phyloP scores from a whole-genome alignment of 2,329 filamentous ascomycete species.

The Albifimbria verrucaria region DNA sequence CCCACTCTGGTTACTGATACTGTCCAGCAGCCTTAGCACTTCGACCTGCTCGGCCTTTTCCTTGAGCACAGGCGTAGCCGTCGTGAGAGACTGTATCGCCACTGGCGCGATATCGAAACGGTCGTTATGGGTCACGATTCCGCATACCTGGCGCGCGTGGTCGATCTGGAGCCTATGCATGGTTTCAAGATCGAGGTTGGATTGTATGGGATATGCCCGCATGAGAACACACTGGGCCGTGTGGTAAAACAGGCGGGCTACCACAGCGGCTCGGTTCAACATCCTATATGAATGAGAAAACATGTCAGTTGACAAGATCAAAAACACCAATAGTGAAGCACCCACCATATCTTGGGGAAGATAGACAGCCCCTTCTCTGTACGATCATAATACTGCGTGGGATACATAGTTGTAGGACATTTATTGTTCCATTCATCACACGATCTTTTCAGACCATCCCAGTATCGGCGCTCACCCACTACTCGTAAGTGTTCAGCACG shows the following conservation, averaged over 20 bases:
- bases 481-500: slow-evolving; percentile 62
- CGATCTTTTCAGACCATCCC: slow-evolving; percentile 75
- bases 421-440: slow-evolving; percentile 79
- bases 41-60: slow-evolving; percentile 74
- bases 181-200: slow-evolving; percentile 56
- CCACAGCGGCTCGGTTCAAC: slow-evolving; percentile 75
- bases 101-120: slow-evolving; percentile 77
- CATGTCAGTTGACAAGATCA: not conserved
- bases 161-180: slow-evolving; percentile 68
- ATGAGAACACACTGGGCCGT: slow-evolving; percentile 78
- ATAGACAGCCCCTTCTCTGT: not conserved
- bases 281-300: slow-evolving; percentile 66
- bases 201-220: slow-evolving; percentile 71
- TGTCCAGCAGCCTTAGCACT: slow-evolving; percentile 71
- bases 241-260: slow-evolving; percentile 85
- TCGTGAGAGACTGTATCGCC: slow-evolving; percentile 73
- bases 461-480: slow-evolving; percentile 65
- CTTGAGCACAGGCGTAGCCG: slow-evolving; percentile 71
- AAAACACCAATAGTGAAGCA: not conserved
- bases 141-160: slow-evolving; percentile 83
- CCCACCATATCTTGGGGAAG: not conserved
- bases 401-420: slow-evolving; percentile 82
- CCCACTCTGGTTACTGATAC: slow-evolving; percentile 71
- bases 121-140: slow-evolving; percentile 81
- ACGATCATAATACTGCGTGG: slow-evolving; percentile 32